Evolutionary conservation across 1,284 basidiomycete species (phyloP), one percentile per base, ranked within the genome.

Genomic region (Sporisorium iseilematis-ciliati): DNA sequence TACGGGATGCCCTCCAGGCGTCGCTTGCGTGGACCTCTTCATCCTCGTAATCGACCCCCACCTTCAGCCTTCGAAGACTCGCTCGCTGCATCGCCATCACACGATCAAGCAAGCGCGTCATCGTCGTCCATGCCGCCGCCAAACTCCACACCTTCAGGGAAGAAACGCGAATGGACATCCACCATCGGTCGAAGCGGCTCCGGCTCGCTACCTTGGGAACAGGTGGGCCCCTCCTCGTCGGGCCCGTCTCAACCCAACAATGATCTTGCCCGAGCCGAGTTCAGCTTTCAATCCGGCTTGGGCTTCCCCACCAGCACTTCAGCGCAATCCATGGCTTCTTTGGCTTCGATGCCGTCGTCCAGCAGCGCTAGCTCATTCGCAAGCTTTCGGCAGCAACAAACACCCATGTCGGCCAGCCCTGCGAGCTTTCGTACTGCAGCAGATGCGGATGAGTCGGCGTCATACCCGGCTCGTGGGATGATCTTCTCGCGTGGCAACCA

Each of bases 1-100:
- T 75, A 75, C 41, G 66, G 66, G 16, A 63, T 75, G 58, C 71
- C 71, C 6, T 65, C 66, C 11, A 53, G 71, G 57, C 62, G 71
- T 31, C 54, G 59, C 14, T 8, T 65, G 35, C 62, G 71, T 6
- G 71, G 62, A 23, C 66, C 71, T 1, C 66, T 75, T 21, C 71
- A 75, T 42, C 62, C 66, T 10, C 66, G 55, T 40, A 57, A 65
- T 16, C 71, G 66, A 4, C 54, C 65, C 12, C 59, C 55, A 6
- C 62, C 59, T 1, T 25, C 62, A n/a, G 26, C 60, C 1, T 67
- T 64, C 49, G 57, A 62, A 20, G 33, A 56, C 35, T 14, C 40
- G 1, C 33, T 41, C 25, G 7, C 25, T 12, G 38, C 53, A 25
- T 38, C 64, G 18, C 3, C 46, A 41, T 40, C 51, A 12, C 35